Evolutionary conservation across 2,329 filamentous ascomycete species (phyloP), one percentile per base, ranked within the genome.

Genomic region (Ceratocystis colombiana): DNA sequence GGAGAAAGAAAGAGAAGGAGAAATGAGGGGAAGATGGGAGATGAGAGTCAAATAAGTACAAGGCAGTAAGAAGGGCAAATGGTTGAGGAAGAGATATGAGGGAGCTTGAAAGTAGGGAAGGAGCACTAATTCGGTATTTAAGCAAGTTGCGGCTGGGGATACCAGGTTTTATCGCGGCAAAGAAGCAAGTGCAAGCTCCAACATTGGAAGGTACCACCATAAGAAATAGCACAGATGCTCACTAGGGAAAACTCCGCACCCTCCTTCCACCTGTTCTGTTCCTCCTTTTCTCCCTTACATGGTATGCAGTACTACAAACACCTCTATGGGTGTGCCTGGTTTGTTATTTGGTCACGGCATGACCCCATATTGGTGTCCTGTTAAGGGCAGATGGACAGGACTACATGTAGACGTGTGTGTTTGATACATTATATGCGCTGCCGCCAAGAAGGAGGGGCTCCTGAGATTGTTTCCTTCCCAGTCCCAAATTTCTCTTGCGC

Each of bases 121-220:
- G 61, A 62, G 65, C 48, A 22, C 44, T 12, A 44, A 50, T 67
- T 57, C n/a, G 46, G 48, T 67, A 64, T 67, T 67, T 61, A 64
- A 67, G 57, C 7, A 59, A 45, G 17, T 48, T 61, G 53, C 65
- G 25, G 65, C 61, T 59, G 48, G 33, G 5, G 45, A 33, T 59
- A n/a, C 50, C 45, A 62, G 61, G 12, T 46, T 48, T 48, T 48
- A 28, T 63, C 61, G 30, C 63, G 48, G 63, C 48, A 64, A 64
- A 62, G 64, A 46, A 62, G 33, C 59, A 62, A 62, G 30, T 45
- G 61, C 41, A 61, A 50, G 50, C 66, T 65, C 66, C 62, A 67
- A 53, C 55, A 64, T 67, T 30, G 65, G 62, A 61, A 66, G 30
- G 33, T 20, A 63, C 61, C 37, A 15, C 37, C 37, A 15, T 15